Base-by-base conservation (phyloP, 192 early-diverging fungal species). In the Backusella morwellensis region DNA sequence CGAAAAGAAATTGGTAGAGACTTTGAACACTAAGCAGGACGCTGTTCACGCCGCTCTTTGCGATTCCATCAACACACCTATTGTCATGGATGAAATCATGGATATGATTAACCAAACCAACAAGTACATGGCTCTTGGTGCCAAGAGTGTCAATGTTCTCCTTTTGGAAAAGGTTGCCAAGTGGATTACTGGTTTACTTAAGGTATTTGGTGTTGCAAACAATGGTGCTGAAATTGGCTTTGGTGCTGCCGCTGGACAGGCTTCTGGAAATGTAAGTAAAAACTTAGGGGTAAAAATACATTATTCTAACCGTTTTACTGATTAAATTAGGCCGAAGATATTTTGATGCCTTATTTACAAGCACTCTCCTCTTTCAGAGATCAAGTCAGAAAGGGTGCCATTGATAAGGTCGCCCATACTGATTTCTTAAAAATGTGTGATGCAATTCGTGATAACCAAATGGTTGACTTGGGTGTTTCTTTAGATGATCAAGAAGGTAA, bases 31-130 rank as follows among this genome's bases (percentile, higher is more conserved):
- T 56, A 91, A 91, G 50, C 93, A 97, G 81, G 77, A 68, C 17
- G 82, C 84, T 38, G 90, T 97, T n/a, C 96, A 97, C 74, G 86
- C 79, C 3, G 95, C 97, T 34, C 89, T 99, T 71, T 91, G 92
- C 81, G 97, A 99, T 82, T 95, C 93, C 19, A 95, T 99, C 81
- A 92, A 99, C 80, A 98, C 97, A 19, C 92, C 95, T 1, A 71
- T 77, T 6, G 97, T 93, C 6, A 92, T 99, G 87, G 79, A 85
- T 29, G 93, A 93, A 72, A 83, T 99, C 47, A 89, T 93, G 75
- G 91, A 92, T 8, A 84, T 97, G 19, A 89, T 99, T 52, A 84
- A 88, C 19, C 83, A 87, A 21, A 87, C 95, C 66, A 98, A 98
- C 83, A 86, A 88, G 5, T 99, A 99, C 76, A 79, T 94, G 81